phyloP scores from a whole-genome alignment of 2,329 filamentous ascomycete genomes.

The Cladophialophora immunda region DNA sequence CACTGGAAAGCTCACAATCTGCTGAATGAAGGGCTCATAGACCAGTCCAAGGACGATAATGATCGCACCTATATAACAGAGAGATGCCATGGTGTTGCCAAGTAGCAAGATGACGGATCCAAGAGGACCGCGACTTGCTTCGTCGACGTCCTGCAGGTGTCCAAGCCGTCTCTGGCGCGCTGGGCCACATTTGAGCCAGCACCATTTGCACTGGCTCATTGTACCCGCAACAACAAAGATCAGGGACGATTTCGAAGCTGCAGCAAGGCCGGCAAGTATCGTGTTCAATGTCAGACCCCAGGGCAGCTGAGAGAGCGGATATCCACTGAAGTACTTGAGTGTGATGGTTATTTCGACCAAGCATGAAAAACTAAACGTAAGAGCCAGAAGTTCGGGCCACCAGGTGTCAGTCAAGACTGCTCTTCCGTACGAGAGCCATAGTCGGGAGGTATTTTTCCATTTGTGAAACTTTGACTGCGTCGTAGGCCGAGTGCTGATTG shows the following conservation, averaged over 20 bases:
- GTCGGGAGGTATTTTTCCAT: background rate
- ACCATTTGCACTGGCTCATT: conserved; percentile 18
- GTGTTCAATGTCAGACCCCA: conserved; percentile 11
- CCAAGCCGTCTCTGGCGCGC: conserved; percentile 1
- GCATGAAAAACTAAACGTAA: background rate
- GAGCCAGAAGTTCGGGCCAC: conserved; percentile 3
- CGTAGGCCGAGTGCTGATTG: background rate
- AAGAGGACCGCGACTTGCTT: conserved; percentile 9
- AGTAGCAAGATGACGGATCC: conserved; percentile 4
- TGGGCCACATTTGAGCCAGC: conserved; percentile 1
- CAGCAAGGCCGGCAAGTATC: background rate
- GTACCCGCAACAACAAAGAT: conserved; percentile 5
- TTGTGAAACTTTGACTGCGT: background rate
- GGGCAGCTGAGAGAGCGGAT: background rate
- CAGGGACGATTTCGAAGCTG: conserved; percentile 8
- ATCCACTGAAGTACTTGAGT: conserved; percentile 1
- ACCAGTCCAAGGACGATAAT: conserved; percentile 1
- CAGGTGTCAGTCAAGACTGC: conserved; percentile 1
- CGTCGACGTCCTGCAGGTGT: conserved; percentile 7
- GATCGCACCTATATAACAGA: conserved; percentile 1
- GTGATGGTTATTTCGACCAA: conserved; percentile 8
- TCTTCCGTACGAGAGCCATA: conserved; percentile 3
- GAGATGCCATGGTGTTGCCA: background rate
- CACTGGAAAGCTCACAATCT: conserved; percentile 10
- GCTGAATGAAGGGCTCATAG: conserved; percentile 11